Evolutionary conservation across 1,284 basidiomycete genomes (phyloP).

Genomic region (Phylloporus sp.): DNA sequence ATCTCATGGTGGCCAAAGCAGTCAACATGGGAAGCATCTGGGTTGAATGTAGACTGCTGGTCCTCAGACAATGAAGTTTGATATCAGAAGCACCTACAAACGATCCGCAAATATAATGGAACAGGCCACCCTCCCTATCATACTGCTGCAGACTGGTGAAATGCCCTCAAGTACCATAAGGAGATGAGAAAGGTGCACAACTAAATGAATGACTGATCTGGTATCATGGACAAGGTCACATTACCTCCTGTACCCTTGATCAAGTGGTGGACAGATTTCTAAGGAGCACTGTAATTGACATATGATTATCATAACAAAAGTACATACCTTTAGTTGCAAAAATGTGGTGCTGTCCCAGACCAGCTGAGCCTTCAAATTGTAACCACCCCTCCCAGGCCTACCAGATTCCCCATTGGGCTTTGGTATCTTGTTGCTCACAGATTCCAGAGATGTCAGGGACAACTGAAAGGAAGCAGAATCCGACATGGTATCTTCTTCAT

Average conservation of each 20-base stretch:
- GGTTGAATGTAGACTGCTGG: slow-evolving; percentile 13
- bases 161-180: neutral
- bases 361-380: slow-evolving; percentile 11
- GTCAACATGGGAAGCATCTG: slow-evolving; percentile 4
- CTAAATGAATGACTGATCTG: too few species aligned
- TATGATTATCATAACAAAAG: too few species aligned
- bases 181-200: neutral
- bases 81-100: slow-evolving; percentile 5
- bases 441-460: neutral
- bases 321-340: neutral
- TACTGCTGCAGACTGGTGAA: neutral
- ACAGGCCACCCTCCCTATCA: neutral
- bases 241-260: slow-evolving; percentile 9
- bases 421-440: slow-evolving; percentile 7
- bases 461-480: neutral
- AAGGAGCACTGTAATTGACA: too few species aligned
- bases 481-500: neutral
- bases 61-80: slow-evolving; percentile 8
- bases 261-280: slow-evolving; percentile 11
- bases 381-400: slow-evolving; percentile 13
- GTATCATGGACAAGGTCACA: neutral
- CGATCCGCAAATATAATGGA: neutral
- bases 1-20: slow-evolving; percentile 18
- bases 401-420: slow-evolving; percentile 13
- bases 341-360: neutral